A percentile compares a stretch with the other conserved stretches of the same genome.
phyloP scores from a whole-genome alignment of 2,329 filamentous ascomycete genomes.

The Ophiostoma fasciatum region DNA sequence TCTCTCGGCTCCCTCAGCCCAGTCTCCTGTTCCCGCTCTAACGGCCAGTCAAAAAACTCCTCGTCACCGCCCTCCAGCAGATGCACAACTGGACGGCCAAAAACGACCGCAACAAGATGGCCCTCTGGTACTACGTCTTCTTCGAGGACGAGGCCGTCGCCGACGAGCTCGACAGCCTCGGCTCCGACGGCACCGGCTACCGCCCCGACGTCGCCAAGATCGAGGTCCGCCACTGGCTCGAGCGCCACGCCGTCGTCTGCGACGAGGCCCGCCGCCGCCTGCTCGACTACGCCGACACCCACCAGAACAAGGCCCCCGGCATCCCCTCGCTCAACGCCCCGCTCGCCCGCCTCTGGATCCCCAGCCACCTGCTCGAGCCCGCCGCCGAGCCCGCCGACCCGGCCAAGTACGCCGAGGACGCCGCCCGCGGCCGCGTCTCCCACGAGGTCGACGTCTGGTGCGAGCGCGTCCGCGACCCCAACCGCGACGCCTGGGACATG shows the following conservation, averaged over 20 bases:
- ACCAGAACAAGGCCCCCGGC: conserved; percentile 33
- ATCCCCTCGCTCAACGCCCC: conserved; percentile 34
- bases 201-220: conserved; percentile 41
- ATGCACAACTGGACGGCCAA: conserved; percentile 56
- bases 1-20: too few relatives aligned
- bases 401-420: conserved; percentile 45
- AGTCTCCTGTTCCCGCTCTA: neutral
- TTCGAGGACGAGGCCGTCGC: conserved; percentile 41
- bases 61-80: conserved; percentile 51
- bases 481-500: conserved; percentile 42
- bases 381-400: conserved; percentile 35
- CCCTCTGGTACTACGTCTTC: conserved; percentile 51
- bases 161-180: conserved; percentile 35
- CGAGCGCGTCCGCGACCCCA: conserved; percentile 43
- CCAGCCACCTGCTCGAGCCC: conserved; percentile 29
- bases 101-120: conserved; percentile 55
- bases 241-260: conserved; percentile 44
- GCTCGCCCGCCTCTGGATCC: conserved; percentile 41
- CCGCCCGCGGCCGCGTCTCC: conserved; percentile 44
- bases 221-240: conserved; percentile 48
- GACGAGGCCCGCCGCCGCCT: conserved; percentile 39
- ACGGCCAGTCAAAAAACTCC: conserved; percentile 44
- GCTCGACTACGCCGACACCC: conserved; percentile 36
- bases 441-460: conserved; percentile 53
- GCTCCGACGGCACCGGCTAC: conserved; percentile 36